phyloP scores from a whole-genome alignment of 495 filamentous ascomycete species.

The Penicillium turbatum region DNA sequence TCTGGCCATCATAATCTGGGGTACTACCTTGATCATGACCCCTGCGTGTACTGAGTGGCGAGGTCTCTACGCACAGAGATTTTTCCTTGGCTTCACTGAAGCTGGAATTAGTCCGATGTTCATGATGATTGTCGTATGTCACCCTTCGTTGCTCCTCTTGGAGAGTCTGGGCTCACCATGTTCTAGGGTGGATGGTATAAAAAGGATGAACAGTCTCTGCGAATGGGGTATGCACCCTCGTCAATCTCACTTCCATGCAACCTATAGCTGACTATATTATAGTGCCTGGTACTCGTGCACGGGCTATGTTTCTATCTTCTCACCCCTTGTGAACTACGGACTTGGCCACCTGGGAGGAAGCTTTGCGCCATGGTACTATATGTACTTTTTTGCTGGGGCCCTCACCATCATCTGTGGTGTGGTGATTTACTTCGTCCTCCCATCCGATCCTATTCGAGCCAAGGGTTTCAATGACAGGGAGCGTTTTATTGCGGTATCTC shows the following conservation, averaged over 20 bases:
- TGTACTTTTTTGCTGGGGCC: conserved; percentile 26
- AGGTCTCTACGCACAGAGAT: conserved; percentile 39
- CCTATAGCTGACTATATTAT: neutral
- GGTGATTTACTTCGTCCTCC: conserved; percentile 37
- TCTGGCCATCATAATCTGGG: conserved; percentile 32
- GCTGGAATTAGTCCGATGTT: conserved; percentile 31
- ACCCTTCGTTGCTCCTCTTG: no score
- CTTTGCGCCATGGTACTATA: conserved; percentile 25
- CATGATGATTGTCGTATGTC: conserved; percentile 40
- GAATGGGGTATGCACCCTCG: conserved; percentile 32
- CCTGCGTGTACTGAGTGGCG: conserved; percentile 34
- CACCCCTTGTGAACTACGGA: conserved; percentile 26
- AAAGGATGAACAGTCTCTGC: conserved; percentile 43
- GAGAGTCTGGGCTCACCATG: neutral
- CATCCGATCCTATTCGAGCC: conserved; percentile 43
- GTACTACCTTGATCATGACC: conserved; percentile 34
- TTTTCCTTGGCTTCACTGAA: conserved; percentile 48
- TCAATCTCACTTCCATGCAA: neutral
- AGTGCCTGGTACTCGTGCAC: conserved; percentile 28
- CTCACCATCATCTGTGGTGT: conserved; percentile 26
- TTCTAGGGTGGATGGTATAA: conserved; percentile 37
- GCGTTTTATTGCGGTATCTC: conserved; percentile 41
- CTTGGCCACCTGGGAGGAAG: conserved; percentile 22
- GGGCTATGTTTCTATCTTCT: conserved; percentile 24
- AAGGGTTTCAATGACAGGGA: conserved; percentile 39